A percentile compares a stretch with the other conserved stretches of the same genome.
These are phyloP conservation scores for Coccomyxa subellipsoidea DNA, from an alignment of 163 green algal species.

Conservation along the genomic window DNA sequence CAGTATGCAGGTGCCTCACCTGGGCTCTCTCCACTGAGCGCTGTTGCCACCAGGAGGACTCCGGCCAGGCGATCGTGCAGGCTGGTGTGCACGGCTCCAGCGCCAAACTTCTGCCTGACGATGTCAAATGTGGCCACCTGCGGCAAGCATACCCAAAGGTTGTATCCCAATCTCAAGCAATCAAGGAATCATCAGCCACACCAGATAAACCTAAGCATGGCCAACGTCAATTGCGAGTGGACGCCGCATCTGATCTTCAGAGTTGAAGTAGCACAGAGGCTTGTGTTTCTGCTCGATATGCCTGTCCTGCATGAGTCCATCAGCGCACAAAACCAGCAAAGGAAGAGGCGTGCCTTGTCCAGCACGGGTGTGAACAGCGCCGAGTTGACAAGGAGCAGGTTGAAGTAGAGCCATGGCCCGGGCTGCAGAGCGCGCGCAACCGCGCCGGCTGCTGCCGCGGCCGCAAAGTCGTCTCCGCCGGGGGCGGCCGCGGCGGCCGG, in stretches of 20 bases:
- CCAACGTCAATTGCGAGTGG: no score
- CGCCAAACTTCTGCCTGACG: slow-evolving; percentile 33
- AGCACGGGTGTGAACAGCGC: slow-evolving; percentile 67
- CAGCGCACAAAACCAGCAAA: background rate
- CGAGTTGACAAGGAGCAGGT: slow-evolving; percentile 65
- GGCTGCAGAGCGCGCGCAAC: background rate
- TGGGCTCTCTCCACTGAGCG: slow-evolving; percentile 22
- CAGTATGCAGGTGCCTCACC: background rate
- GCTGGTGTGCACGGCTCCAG: slow-evolving; percentile 17
- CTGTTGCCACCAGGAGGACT: slow-evolving; percentile 19
- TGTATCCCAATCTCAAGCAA: no score
- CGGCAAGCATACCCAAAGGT: slow-evolving; percentile 6
- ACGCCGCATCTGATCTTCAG: no score
- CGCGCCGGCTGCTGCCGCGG: background rate
- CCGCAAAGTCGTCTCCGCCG: background rate
- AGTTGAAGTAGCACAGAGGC: no score
- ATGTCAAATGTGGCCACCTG: slow-evolving; percentile 1
- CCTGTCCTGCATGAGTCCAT: no score
- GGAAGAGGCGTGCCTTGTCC: slow-evolving; percentile 23
- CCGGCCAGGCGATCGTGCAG: slow-evolving; percentile 30
- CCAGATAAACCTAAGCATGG: no score
- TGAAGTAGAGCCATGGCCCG: slow-evolving; percentile 78
- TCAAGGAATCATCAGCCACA: no score
- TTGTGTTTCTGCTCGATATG: no score
- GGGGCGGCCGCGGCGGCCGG: slow-evolving; percentile 31